Percentiles rank a stretch among this genome's conserved stretches.
Evolutionary conservation across 768 basidiomycete genomes (phyloP).

Genomic region (Mycena amicta): DNA sequence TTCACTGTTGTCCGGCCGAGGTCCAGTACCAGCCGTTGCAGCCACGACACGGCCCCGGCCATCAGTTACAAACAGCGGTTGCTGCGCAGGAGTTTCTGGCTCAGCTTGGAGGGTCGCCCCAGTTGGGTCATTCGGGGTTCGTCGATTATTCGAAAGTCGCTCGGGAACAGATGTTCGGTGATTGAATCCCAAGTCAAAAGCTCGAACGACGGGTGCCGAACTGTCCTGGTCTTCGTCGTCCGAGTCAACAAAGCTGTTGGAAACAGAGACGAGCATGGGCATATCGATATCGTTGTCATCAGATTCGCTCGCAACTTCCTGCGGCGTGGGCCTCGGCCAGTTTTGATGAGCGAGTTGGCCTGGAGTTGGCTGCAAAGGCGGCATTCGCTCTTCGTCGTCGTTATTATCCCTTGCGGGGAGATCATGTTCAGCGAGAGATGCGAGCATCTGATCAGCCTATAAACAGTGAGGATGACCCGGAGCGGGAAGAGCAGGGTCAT

Average conservation of each 20-base stretch:
- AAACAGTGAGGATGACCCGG: background rate
- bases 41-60: slow-evolving; percentile 22
- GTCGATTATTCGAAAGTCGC: background rate
- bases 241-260: slow-evolving; percentile 32
- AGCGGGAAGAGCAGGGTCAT: slow-evolving; percentile 8
- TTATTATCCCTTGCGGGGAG: too few species aligned
- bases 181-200: slow-evolving; percentile 17
- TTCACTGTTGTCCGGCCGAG: background rate
- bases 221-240: slow-evolving; percentile 13
- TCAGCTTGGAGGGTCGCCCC: background rate
- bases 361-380: too few species aligned
- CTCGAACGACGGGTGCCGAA: slow-evolving; percentile 3
- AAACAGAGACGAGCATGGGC: slow-evolving; percentile 39
- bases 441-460: slow-evolving; percentile 40
- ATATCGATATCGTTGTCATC: slow-evolving; percentile 33
- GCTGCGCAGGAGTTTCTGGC: slow-evolving; percentile 15
- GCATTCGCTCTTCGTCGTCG: too few species aligned
- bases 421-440: slow-evolving; percentile 17
- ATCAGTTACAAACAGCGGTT: slow-evolving; percentile 54
- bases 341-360: too few species aligned
- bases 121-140: background rate
- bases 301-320: too few species aligned
- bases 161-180: slow-evolving; percentile 3
- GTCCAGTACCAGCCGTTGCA: slow-evolving; percentile 2
- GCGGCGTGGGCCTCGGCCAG: too few species aligned